Conservation (phyloP, 163 green algal genomes). For the Chlamydomonas reinhardtii region DNA sequence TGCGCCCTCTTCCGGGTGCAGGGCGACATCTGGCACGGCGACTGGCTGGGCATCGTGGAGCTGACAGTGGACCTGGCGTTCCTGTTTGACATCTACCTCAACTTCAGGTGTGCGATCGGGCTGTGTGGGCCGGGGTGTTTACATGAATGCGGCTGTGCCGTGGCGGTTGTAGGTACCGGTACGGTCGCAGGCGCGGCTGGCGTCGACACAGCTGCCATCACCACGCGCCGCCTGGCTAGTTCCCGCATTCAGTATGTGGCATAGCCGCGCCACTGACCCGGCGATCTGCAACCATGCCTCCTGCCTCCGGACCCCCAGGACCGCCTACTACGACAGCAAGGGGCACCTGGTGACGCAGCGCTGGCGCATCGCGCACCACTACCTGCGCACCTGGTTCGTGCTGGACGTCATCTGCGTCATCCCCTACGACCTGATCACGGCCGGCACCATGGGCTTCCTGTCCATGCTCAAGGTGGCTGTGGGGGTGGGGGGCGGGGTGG, state of each 20-base stretch:
- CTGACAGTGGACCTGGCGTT: conserved; percentile 61
- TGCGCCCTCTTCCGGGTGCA: background rate
- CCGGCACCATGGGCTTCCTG: conserved; percentile 53
- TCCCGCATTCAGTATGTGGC: background rate
- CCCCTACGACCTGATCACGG: conserved; percentile 58
- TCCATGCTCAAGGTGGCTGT: conserved; percentile 57
- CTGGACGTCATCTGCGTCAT: conserved; percentile 57
- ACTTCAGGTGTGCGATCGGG: conserved; percentile 58
- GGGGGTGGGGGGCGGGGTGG: no score
- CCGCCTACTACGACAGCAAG: conserved; percentile 57
- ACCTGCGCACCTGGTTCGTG: conserved; percentile 54
- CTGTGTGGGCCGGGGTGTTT: no score
- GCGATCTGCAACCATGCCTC: no score
- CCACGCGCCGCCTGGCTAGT: no score
- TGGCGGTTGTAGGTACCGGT: no score
- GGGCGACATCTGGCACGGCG: conserved; percentile 27
- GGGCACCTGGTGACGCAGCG: conserved; percentile 54
- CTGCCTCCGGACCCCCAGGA: conserved; percentile 10
- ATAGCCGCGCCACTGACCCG: no score
- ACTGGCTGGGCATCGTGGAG: conserved; percentile 56
- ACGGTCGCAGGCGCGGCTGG: no score
- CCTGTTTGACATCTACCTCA: conserved; percentile 65
- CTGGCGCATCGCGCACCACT: conserved; percentile 54
- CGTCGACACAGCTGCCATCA: no score
- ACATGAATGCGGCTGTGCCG: no score